A percentile compares a stretch with the other conserved stretches of the same genome.
phyloP scores from a whole-genome alignment of 2,329 filamentous ascomycete genomes.

The Escovopsis sp. region DNA sequence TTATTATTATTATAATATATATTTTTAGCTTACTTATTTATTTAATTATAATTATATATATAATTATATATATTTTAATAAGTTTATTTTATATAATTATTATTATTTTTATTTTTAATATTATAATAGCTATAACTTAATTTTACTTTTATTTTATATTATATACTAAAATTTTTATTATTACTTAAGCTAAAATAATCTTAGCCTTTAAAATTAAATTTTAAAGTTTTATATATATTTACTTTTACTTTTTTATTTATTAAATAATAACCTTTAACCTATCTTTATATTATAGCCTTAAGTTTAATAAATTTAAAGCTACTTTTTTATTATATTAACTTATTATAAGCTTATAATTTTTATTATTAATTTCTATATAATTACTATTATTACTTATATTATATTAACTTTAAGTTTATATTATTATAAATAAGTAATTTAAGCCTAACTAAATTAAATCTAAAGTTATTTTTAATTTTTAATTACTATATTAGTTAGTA shows the following conservation, averaged over 20 bases:
- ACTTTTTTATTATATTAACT: not conserved
- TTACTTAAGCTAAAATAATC: too few species aligned
- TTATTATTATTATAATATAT: not conserved
- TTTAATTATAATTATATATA: not conserved
- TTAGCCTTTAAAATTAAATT: too few species aligned
- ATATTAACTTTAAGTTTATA: not conserved
- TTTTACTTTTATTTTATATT: too few species aligned
- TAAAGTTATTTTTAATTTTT: not conserved
- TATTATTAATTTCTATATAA: not conserved
- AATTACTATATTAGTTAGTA: not conserved
- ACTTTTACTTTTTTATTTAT: not conserved
- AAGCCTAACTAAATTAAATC: not conserved
- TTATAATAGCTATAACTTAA: too few species aligned
- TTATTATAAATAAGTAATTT: not conserved
- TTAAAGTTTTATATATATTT: too few species aligned
- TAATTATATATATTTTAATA: too few species aligned
- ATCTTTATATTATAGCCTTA: not conserved
- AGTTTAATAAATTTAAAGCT: not conserved
- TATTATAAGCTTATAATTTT: not conserved
- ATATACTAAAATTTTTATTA: too few species aligned
- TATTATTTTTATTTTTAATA: too few species aligned
- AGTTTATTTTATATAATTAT: too few species aligned
- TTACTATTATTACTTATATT: not conserved
- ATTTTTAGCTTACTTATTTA: not conserved
- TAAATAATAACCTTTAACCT: not conserved